Evolutionary conservation across 2,329 filamentous ascomycete genomes (phyloP), one percentile per base, ranked within the genome.

Genomic region (Fusarium anthophilum): DNA sequence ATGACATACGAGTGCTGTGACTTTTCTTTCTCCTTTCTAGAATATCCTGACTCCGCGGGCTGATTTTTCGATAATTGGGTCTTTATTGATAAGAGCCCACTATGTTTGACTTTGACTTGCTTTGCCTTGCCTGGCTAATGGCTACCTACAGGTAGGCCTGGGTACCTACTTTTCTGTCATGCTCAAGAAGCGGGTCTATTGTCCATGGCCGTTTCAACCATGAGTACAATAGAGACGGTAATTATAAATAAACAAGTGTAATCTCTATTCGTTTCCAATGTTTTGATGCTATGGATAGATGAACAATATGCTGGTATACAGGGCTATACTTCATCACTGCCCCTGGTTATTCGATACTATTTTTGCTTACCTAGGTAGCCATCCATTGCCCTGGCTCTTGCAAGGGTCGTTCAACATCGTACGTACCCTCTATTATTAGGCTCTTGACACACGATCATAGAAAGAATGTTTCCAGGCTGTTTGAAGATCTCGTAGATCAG

Each of bases 21-120:
- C 53, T 58, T 56, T 70, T 53, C 41, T 50, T 48, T 24, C 37
- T 38, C 35, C 5, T 59, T 70, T 70, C 50, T 45, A 60, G 35
- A 66, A 70, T 70, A 70, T 35, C 60, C n/a, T 70, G 68, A 70
- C 44, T 66, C 54, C 28, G 24, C 68, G 66, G 68, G 68, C 68
- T 66, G 68, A 70, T 62, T 70, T 44, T 47, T 32, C 20, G 22
- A 61, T 70, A 66, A 66, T 44, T 66, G 54, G 68, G 60, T 35
- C 68, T 43, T 50, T 13, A 37, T 18, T 18, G 30, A 47, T 26
- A 14, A 37, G 28, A 48, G 30, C 28, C 48, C 66, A 55, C 38
- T 48, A 24, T 39, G 47, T 48, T 39, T 44, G 59, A 15, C 45
- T 22, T 47, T 47, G 45, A 26, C 26, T 26, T 47, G 44, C 13